phyloP scores from a whole-genome alignment of 768 basidiomycete genomes.

The Mycena galopus region DNA sequence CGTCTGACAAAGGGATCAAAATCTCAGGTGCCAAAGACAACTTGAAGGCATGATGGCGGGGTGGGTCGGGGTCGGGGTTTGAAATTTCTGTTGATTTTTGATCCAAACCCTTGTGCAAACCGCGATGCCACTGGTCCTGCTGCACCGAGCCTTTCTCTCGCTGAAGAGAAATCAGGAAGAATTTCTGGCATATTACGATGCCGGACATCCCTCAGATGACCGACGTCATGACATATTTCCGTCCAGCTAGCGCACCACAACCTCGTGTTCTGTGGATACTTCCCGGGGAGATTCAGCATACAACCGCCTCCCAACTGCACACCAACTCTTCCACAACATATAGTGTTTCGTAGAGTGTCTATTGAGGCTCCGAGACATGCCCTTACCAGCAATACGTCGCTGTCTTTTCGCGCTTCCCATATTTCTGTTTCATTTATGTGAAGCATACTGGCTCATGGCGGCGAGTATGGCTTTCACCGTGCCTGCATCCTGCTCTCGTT shows the following conservation, averaged over 20 bases:
- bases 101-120: no score
- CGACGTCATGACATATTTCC: slow-evolving; percentile 11
- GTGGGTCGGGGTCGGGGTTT: no score
- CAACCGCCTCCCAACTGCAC: not conserved
- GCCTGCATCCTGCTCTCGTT: not conserved
- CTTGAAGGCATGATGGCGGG: no score
- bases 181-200: no score
- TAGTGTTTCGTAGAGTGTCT: not conserved
- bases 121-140: no score
- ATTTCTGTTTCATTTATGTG: slow-evolving; percentile 3
- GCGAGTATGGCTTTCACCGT: slow-evolving; percentile 9
- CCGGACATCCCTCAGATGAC: no score
- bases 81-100: no score
- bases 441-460: slow-evolving; percentile 37
- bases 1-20: no score
- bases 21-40: no score
- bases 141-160: no score
- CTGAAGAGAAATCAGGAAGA: no score
- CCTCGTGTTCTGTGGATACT: not conserved
- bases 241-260: not conserved
- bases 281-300: not conserved
- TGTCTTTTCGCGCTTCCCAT: not conserved
- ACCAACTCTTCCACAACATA: not conserved
- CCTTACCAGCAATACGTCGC: not conserved
- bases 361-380: slow-evolving; percentile 7